Base-by-base conservation (phyloP, 441 rosid genomes). In the Brassica hybrid region DNA sequence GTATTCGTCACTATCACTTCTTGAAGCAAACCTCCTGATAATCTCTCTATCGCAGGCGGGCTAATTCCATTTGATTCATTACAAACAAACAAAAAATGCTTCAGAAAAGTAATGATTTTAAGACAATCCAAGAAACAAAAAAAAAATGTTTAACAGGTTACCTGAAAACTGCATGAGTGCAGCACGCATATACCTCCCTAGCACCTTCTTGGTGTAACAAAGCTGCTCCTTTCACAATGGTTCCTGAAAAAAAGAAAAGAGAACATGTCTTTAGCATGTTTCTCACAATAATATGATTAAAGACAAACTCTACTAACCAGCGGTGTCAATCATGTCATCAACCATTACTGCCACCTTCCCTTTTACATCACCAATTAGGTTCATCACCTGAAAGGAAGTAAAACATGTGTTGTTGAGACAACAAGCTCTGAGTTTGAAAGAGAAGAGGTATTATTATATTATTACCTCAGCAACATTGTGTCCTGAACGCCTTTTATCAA, bases 251-350 rank as follows among this genome's bases (percentile, higher is more conserved):
- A 17, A 1, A 63, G 6, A n/a, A 32, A 13, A 60, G 62, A 50
- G 68, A 34, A 18, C 17, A 59, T 50, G 13, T 54, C 3, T 3
- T 41, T 74, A 75, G 23, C 50, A 59, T 73, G 34, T 48, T 50
- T 65, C 10, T 23, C 43, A 1, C 7, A 61, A 34, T 32, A 14
- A 34, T 25, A 34, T 60, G 60, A 57, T 32, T 58, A 23, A 30
- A 17, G 69, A 52, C 45, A 76, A n/a, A 61, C 52, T 45, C 32
- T 25, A 84, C 91, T 73, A 72, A 91, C 98, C 97, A 81, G 97
- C 98, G 9, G 98, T 93, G 78, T 93, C 97, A 56, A 93, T 93
- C 94, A 93, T 93, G 79, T 93, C 98, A 87, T 93, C 98, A 76
- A 93, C 92, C 94, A 93, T 88, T 19, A 93, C 92, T 60, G 96